These are phyloP conservation scores for Vitis hybrid DNA, from an alignment of 177 flowering plant genomes.

Conservation along the genomic window DNA sequence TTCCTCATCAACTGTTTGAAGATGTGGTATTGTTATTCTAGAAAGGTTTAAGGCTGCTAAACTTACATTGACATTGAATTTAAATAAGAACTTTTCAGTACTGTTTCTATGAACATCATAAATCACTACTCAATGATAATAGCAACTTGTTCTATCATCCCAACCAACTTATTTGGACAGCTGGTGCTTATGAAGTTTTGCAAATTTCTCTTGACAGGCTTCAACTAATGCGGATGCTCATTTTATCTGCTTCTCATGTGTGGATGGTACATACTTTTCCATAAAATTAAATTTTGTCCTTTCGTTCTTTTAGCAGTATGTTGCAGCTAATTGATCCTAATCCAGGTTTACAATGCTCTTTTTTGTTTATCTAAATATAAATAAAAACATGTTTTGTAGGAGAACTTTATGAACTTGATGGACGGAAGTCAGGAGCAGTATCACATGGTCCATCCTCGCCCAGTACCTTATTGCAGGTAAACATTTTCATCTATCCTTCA, in stretches of 20 bases:
- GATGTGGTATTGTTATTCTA: no score
- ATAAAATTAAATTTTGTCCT: background rate
- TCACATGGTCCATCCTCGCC: conserved; percentile 86
- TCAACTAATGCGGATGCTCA: conserved; percentile 70
- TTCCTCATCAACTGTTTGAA: no score
- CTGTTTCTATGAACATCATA: no score
- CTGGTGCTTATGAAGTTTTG: background rate
- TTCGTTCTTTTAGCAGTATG: background rate
- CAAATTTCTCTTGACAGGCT: conserved; percentile 48
- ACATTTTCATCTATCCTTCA: background rate
- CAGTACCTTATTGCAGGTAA: conserved; percentile 65
- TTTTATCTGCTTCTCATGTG: conserved; percentile 90
- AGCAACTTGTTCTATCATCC: background rate
- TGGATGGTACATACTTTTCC: conserved; percentile 53
- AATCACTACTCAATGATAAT: background rate
- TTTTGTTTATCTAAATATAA: background rate
- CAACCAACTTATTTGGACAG: background rate
- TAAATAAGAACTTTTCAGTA: no score
- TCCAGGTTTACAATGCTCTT: background rate
- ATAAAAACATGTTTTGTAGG: conserved; percentile 37
- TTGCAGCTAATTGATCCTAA: background rate
- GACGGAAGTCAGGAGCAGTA: conserved; percentile 74
- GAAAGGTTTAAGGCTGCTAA: no score
- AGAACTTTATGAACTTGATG: conserved; percentile 89
- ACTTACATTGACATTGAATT: no score